Evolutionary conservation across 164 flowering plant species (phyloP).

Genomic region (Kingdonia uniflora): DNA sequence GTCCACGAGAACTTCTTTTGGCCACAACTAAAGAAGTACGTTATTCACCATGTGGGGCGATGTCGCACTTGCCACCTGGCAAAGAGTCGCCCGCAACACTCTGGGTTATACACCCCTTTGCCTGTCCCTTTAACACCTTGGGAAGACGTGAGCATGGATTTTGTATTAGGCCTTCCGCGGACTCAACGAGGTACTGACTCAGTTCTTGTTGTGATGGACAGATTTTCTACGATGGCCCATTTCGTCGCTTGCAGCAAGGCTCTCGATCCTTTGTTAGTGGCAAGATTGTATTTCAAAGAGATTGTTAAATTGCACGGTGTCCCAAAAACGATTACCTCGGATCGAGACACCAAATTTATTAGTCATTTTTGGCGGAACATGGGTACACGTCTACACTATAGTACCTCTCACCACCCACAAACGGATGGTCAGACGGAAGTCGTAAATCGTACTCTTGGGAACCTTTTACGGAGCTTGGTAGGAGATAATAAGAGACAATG

Average conservation of each 20-base stretch:
- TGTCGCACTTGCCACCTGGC: conserved; percentile 10
- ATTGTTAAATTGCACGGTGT: conserved; percentile 6
- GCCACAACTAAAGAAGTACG: conserved; percentile 7
- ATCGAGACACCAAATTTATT: conserved; percentile 4
- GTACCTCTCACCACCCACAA: not conserved
- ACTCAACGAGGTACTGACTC: conserved; percentile 5
- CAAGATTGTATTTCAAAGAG: not conserved
- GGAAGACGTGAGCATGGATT: conserved; percentile 13
- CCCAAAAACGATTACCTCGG: conserved; percentile 1
- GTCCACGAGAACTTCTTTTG: conserved; percentile 7
- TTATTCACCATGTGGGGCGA: conserved; percentile 1
- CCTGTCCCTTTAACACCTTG: conserved; percentile 5
- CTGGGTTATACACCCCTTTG: conserved; percentile 10
- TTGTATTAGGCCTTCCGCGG: conserved; percentile 6
- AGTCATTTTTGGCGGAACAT: conserved; percentile 12
- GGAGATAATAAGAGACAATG: too few species aligned
- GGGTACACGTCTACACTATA: not conserved
- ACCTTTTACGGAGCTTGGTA: not conserved
- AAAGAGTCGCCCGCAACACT: not conserved
- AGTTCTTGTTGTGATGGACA: not conserved
- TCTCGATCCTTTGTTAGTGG: not conserved
- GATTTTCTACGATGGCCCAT: not conserved
- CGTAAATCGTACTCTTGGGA: not conserved
- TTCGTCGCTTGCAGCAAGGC: conserved; percentile 3
- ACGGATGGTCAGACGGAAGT: not conserved